Percentiles rank a stretch among this genome's conserved stretches.
phyloP scores from a whole-genome alignment of 1,284 basidiomycete species.

The Austropuccinia psidii region DNA sequence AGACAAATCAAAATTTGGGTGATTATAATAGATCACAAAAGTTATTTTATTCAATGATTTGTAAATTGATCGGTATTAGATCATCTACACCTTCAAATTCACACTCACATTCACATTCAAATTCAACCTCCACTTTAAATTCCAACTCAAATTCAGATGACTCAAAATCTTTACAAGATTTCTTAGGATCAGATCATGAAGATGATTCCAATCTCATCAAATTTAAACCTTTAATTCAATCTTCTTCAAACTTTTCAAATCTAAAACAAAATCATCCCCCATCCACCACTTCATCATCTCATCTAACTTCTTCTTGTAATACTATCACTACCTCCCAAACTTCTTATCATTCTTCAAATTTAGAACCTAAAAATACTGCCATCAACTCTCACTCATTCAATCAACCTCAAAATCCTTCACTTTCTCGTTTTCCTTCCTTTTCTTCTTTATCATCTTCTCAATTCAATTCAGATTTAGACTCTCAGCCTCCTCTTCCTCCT shows the following conservation, averaged over 20 bases:
- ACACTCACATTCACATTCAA: too few relatives aligned
- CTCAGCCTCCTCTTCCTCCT: not conserved
- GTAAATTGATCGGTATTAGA: slow-evolving; percentile 15
- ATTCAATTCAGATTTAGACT: not conserved
- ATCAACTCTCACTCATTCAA: not conserved
- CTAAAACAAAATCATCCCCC: not conserved
- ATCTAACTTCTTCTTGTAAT: not conserved
- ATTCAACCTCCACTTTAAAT: too few relatives aligned
- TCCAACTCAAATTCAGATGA: not conserved
- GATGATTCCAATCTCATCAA: not conserved
- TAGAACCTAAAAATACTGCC: too few relatives aligned
- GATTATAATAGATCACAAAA: slow-evolving; percentile 2
- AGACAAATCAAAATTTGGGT: not conserved
- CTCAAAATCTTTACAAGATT: not conserved
- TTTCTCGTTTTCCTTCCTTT: not conserved
- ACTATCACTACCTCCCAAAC: slow-evolving; percentile 12
- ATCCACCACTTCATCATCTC: not conserved
- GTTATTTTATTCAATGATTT: slow-evolving; percentile 15
- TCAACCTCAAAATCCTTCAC: slow-evolving; percentile 1
- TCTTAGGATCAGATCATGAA: slow-evolving; percentile 5
- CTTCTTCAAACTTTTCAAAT: slow-evolving; percentile 1
- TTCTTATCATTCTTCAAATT: too few relatives aligned
- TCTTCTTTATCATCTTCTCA: not conserved
- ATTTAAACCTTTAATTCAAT: slow-evolving; percentile 7
- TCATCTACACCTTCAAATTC: too few relatives aligned